A percentile compares a stretch with the other conserved stretches of the same genome.
Evolutionary conservation across 768 basidiomycete species (phyloP).

Genomic region (Amanita rubescens): DNA sequence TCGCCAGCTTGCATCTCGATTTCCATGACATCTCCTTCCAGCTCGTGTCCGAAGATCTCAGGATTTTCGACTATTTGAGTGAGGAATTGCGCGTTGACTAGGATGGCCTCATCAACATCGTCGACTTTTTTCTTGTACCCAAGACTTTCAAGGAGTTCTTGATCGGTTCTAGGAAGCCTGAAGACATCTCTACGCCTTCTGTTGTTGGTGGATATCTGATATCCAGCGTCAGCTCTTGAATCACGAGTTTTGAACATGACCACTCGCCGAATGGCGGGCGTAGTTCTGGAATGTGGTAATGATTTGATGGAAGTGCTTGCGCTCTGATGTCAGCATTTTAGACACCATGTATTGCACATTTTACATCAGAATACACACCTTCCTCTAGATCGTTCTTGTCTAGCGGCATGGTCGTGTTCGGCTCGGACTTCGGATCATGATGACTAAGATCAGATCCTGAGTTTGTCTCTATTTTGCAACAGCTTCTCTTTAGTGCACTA

Average conservation of each 20-base stretch:
- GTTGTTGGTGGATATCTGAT: slow-evolving; percentile 45
- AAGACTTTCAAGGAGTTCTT: slow-evolving; percentile 54
- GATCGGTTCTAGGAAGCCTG: slow-evolving; percentile 61
- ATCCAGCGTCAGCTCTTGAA: slow-evolving; percentile 9
- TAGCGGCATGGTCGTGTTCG: not conserved
- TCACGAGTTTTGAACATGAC: not conserved
- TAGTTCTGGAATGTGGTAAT: slow-evolving; percentile 72
- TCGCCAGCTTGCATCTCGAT: not conserved
- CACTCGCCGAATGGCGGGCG: slow-evolving; percentile 62
- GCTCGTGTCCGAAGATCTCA: slow-evolving; percentile 66
- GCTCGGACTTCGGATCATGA: too few relatives aligned
- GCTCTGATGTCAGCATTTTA: slow-evolving; percentile 35
- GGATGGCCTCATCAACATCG: slow-evolving; percentile 74
- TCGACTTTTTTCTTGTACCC: slow-evolving; percentile 78
- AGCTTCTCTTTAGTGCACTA: not conserved
- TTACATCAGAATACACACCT: not conserved
- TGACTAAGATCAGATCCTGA: not conserved
- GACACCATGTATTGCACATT: not conserved
- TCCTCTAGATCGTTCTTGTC: slow-evolving; percentile 3
- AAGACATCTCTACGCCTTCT: slow-evolving; percentile 72
- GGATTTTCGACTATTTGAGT: slow-evolving; percentile 68
- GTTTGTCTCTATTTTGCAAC: not conserved
- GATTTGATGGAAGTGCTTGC: slow-evolving; percentile 68
- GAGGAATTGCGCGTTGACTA: slow-evolving; percentile 74
- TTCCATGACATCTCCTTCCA: slow-evolving; percentile 20